A percentile compares a stretch with the other conserved stretches of the same genome.
Conservation (phyloP, 169 alveolate species). For the Cryptosporidium baileyi region DNA sequence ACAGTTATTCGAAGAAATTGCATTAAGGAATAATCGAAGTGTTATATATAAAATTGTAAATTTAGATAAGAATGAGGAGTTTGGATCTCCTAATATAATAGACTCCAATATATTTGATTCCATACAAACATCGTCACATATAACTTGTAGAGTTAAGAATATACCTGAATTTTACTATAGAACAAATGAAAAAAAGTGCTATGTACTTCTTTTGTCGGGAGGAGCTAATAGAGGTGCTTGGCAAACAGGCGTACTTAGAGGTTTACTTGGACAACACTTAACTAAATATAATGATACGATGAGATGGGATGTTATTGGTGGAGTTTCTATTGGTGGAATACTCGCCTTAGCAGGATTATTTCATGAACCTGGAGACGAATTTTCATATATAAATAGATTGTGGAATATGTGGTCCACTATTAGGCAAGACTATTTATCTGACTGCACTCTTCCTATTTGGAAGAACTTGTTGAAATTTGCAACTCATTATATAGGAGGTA, state of each 20-base stretch:
- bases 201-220: constrained; percentile 59
- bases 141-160: not conserved
- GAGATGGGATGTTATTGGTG: constrained; percentile 67
- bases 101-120: not conserved
- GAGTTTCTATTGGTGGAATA: constrained; percentile 53
- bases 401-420: constrained; percentile 59
- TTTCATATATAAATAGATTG: not conserved
- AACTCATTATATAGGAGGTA: constrained; percentile 38
- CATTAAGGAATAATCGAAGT: too few relatives aligned
- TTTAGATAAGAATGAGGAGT: not conserved
- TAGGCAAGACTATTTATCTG: constrained; percentile 62
- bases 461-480: constrained; percentile 20
- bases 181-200: constrained; percentile 33
- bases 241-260: constrained; percentile 68
- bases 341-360: constrained; percentile 64
- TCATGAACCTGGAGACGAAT: constrained; percentile 67
- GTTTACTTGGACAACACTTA: constrained; percentile 34
- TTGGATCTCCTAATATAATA: not conserved
- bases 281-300: constrained; percentile 37
- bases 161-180: constrained; percentile 34
- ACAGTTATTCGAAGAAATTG: constrained; percentile 5
- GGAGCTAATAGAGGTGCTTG: constrained; percentile 71
- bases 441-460: constrained; percentile 65
- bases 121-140: not conserved
- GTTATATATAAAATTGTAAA: too few relatives aligned